Evolutionary conservation across 2,329 filamentous ascomycete species (phyloP).

Genomic region (Cladobotryum protrusum): DNA sequence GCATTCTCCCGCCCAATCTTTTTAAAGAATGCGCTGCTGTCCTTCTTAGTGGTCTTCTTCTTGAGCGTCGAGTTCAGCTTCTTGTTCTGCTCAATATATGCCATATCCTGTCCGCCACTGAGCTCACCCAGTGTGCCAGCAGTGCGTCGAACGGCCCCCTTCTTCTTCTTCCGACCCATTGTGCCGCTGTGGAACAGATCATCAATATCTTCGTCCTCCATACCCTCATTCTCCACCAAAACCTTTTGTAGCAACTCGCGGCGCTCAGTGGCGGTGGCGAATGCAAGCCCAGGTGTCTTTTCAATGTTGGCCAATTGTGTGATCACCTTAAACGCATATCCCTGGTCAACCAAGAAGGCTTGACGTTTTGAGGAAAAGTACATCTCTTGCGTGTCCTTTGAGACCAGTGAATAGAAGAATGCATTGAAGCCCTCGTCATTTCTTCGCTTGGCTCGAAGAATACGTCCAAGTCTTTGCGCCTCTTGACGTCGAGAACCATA

Average conservation of each 20-base stretch:
- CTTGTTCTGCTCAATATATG: constrained; percentile 82
- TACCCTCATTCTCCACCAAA: constrained; percentile 77
- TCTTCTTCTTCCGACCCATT: constrained; percentile 45
- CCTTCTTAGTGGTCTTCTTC: constrained; percentile 33
- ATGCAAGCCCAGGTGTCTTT: constrained; percentile 71
- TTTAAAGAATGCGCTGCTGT: constrained; percentile 36
- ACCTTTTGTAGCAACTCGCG: constrained; percentile 85
- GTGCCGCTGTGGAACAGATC: constrained; percentile 36
- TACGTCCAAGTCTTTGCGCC: constrained; percentile 86
- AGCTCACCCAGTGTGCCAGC: constrained; percentile 81
- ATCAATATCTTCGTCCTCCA: constrained; percentile 62
- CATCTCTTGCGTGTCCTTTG: constrained; percentile 97
- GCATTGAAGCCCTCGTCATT: constrained; percentile 99
- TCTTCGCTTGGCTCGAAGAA: constrained; percentile 86
- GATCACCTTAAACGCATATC: constrained; percentile 98
- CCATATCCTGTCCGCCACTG: constrained; percentile 92
- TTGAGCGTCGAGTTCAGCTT: constrained; percentile 48
- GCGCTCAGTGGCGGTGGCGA: constrained; percentile 70
- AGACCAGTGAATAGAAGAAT: constrained; percentile 96
- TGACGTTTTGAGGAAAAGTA: constrained; percentile 94
- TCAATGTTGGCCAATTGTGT: constrained; percentile 91
- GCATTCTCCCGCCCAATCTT: constrained; percentile 38
- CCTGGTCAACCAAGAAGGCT: constrained; percentile 94
- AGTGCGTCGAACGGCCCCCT: constrained; percentile 64
- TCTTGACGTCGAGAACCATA: constrained; percentile 96